Base-by-base conservation (phyloP, 176 grass and related monocot genomes). In the Juncus inflexus region DNA sequence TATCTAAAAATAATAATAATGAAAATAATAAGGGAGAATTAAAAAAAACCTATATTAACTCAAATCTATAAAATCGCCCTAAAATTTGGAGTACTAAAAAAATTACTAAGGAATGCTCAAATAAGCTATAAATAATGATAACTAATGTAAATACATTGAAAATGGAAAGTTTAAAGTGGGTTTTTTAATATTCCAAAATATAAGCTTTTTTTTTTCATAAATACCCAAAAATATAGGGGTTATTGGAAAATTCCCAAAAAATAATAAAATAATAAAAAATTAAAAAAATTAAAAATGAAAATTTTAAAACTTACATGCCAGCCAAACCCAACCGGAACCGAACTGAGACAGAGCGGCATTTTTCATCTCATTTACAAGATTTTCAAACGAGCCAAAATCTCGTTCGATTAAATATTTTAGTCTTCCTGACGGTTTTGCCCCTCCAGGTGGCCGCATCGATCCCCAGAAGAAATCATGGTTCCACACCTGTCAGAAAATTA, bases 401-500 rank as follows among this genome's bases (percentile, higher is more conserved):
- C 85, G 86, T 16, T 84, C 77, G 39, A 91, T 86, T 63, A 97
- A 77, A 9, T 42, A 12, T 52, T 78, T 85, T 47, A 91, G 66
- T 2, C 61, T 66, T 43, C 81, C 77, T 0, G 77, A 74, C 14
- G 88, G 85, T 36, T 64, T 79, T 35, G 74, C 82, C 45, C 92
- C 92, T 38, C 85, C 83, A 1, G 64, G 77, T 59, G 88, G 88
- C 43, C 83, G 83, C 82, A 97, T 89, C 2, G 87, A 88, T 52
- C 79, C 79, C 94, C 94, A 97, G 15, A 80, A 91, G 69, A 91
- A 97, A 62, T 97, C 94, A 72, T 97, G 94, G 77, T 97, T 97
- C 87, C 94, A 91, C 56, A 97, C 76, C 85, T 95, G 53, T 3
- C 67, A 49, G 10, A 61, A 83, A 12, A 50, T 13, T 12, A 41